These are phyloP conservation scores for Podaxis sp. DNA, from an alignment of 768 basidiomycete genomes.

Conservation along the genomic window DNA sequence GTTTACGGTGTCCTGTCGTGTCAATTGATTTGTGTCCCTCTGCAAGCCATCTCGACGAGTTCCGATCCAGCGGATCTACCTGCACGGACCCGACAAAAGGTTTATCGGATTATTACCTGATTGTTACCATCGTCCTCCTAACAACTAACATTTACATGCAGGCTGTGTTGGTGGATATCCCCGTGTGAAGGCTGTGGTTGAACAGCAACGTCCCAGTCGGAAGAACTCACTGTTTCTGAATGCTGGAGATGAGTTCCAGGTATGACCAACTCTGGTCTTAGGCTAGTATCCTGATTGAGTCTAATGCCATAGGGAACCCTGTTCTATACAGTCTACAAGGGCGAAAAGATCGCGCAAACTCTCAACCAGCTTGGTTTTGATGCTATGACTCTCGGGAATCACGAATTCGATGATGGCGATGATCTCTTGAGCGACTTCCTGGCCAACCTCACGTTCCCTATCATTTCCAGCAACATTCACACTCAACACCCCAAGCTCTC, in stretches of 20 bases:
- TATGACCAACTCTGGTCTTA: slow-evolving; percentile 4
- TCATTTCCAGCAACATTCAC: slow-evolving; percentile 45
- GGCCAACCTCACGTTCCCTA: slow-evolving; percentile 41
- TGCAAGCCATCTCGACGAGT: slow-evolving; percentile 38
- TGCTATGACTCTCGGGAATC: slow-evolving; percentile 45
- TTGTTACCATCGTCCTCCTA: neutral
- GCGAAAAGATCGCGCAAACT: slow-evolving; percentile 38
- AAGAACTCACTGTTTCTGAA: slow-evolving; percentile 42
- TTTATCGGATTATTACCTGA: slow-evolving; percentile 9
- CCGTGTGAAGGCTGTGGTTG: slow-evolving; percentile 38
- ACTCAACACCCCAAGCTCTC: slow-evolving; percentile 34
- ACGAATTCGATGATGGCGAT: slow-evolving; percentile 47
- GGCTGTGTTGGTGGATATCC: slow-evolving; percentile 45
- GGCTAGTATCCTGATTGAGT: neutral
- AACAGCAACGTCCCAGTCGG: slow-evolving; percentile 28
- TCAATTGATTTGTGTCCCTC: neutral
- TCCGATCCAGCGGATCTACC: slow-evolving; percentile 34
- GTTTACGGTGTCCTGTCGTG: neutral
- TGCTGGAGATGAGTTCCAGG: slow-evolving; percentile 50
- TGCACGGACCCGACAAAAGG: slow-evolving; percentile 33
- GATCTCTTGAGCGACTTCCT: slow-evolving; percentile 37
- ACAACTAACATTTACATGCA: neutral
- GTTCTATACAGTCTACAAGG: slow-evolving; percentile 45
- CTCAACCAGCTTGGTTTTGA: slow-evolving; percentile 45
- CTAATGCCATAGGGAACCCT: slow-evolving; percentile 37